Base-by-base conservation (phyloP, 208 protist species). In the Trypanosoma boissoni region DNA sequence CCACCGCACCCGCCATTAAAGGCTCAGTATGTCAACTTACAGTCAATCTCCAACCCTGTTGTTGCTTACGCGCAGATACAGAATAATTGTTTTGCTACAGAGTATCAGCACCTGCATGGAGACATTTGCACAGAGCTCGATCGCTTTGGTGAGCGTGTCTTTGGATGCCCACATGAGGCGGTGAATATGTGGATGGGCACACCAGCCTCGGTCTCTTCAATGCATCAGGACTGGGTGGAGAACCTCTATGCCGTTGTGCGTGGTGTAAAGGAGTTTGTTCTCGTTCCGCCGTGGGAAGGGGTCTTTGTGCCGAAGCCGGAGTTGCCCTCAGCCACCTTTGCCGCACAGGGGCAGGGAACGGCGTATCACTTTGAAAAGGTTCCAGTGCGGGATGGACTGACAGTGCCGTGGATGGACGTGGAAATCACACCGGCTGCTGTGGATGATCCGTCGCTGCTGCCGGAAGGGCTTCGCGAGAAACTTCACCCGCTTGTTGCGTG, bases 181-280 rank as follows among this genome's bases (percentile, higher is more conserved):
- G 78, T 79, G 3, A 97, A 97, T 36, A 71, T 97, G 44, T 97
- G 92, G 92, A 76, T 97, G 27, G 92, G 92, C 52, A 83, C 80
- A 28, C 69, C 74, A 0, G 78, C 78, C 41, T 87, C 78, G 1
- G 85, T 95, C 26, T 90, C 83, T n/a, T 88, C 83, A 16, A 72
- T 93, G 76, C 92, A 97, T 55, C 88, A 95, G 67, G 92, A 97
- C 74, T 93, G 78, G 76, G 92, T 92, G 21, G 89, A 97, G 68
- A 97, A 97, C 59, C 72, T 97, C 16, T 97, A 97, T 72, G 57
- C 79, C 5, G 89, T 96, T 3, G 77, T 97, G 31, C 76, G 86
- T 9, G 92, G 92, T 2, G 79, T 88, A 42, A 97, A 97, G 76
- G 84, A 90, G 61, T 96, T 96, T 41, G 57, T 89, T n/a, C 73